Conservation (phyloP, 768 basidiomycete genomes). For the Mycena metata region DNA sequence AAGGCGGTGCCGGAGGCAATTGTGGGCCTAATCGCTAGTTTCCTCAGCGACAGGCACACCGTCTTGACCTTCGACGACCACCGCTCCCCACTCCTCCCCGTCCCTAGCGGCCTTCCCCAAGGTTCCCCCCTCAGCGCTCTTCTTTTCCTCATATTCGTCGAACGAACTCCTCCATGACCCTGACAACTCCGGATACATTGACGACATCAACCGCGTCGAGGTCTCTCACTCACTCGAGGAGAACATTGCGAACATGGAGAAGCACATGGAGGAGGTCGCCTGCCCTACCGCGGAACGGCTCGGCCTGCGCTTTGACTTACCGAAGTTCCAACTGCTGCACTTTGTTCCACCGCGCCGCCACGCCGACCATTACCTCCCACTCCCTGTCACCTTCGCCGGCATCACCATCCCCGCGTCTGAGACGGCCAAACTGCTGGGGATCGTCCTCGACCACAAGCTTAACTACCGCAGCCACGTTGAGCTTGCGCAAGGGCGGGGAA, state of each 20-base stretch:
- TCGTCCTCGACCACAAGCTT: conserved; percentile 12
- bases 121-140: too few relatives aligned
- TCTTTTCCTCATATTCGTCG: conserved; percentile 21
- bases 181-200: conserved; percentile 1
- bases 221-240: background rate
- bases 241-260: background rate
- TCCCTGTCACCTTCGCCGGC: background rate
- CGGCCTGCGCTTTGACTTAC: background rate
- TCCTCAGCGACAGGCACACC: conserved; percentile 5
- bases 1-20: too few relatives aligned
- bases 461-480: too few relatives aligned
- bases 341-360: conserved; percentile 2
- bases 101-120: conserved; percentile 19
- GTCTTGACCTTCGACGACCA: conserved; percentile 20
- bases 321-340: conserved; percentile 9
- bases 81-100: background rate
- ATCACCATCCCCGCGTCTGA: background rate
- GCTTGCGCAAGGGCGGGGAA: too few relatives aligned
- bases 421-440: background rate
- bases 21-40: too few relatives aligned
- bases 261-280: background rate
- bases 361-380: conserved; percentile 7
- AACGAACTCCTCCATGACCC: background rate
- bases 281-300: background rate
- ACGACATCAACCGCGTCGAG: too few relatives aligned